Percentiles rank a stretch among this genome's conserved stretches.
phyloP scores from a whole-genome alignment of 345 rosid species.

The Euclidium syriacum region DNA sequence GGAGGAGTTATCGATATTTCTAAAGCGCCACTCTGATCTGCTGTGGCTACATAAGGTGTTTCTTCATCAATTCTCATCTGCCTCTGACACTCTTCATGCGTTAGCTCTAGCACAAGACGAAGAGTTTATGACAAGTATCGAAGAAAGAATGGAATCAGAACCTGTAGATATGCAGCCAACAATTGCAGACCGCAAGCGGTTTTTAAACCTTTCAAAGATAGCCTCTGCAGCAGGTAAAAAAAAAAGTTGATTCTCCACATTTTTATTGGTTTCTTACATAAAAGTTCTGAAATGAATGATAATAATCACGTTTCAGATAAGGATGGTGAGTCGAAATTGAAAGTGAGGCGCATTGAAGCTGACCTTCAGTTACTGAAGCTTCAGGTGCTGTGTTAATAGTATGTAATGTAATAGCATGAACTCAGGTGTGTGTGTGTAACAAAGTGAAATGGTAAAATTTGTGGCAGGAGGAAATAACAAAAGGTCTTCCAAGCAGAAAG shows the following conservation, averaged over 20 bases:
- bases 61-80: slow-evolving; percentile 78
- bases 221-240: slow-evolving; percentile 71
- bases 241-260: not conserved
- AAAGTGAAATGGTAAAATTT: not conserved
- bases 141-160: slow-evolving; percentile 38
- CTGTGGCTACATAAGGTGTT: slow-evolving; percentile 88
- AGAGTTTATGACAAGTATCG: slow-evolving; percentile 32
- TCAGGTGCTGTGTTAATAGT: slow-evolving; percentile 48
- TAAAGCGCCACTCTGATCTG: slow-evolving; percentile 57
- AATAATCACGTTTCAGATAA: slow-evolving; percentile 23
- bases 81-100: slow-evolving; percentile 81
- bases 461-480: slow-evolving; percentile 63
- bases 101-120: slow-evolving; percentile 71
- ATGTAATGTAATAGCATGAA: not conserved
- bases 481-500: slow-evolving; percentile 36
- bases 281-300: not conserved
- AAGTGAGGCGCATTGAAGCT: slow-evolving; percentile 71
- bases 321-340: slow-evolving; percentile 43
- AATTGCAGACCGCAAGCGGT: slow-evolving; percentile 63
- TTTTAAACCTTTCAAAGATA: slow-evolving; percentile 81
- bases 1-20: slow-evolving; percentile 64
- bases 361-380: slow-evolving; percentile 79
- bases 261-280: not conserved
- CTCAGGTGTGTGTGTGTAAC: not conserved
- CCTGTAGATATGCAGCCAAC: slow-evolving; percentile 34